A percentile compares a stretch with the other conserved stretches of the same genome.
phyloP scores from a whole-genome alignment of 768 basidiomycete species.

The Filobasidium floriforme region DNA sequence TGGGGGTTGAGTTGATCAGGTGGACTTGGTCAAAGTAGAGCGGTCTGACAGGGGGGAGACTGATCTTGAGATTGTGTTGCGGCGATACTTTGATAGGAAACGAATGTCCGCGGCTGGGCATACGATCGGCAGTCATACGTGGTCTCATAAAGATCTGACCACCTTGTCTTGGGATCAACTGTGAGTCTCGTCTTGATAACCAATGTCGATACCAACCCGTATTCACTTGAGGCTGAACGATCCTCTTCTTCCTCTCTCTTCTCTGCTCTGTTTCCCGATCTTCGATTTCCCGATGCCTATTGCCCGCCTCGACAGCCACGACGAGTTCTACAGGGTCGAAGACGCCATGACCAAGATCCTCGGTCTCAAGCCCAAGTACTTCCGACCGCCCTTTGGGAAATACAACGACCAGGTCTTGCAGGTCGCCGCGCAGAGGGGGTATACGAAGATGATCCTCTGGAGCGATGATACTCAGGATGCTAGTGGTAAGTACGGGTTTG shows the following conservation, averaged over 20 bases:
- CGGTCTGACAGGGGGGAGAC: no score
- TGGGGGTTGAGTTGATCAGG: constrained; percentile 18
- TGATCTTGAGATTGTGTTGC: constrained; percentile 4
- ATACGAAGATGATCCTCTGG: constrained; percentile 42
- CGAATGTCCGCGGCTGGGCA: constrained; percentile 25
- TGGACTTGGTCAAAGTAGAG: constrained; percentile 20
- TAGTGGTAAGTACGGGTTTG: neutral
- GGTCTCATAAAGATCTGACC: constrained; percentile 41
- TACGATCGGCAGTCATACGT: constrained; percentile 43
- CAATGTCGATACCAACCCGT: no score
- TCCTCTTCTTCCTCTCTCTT: neutral
- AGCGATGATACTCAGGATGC: constrained; percentile 34
- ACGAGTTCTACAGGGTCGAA: constrained; percentile 27
- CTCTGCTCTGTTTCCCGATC: no score
- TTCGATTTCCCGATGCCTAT: no score
- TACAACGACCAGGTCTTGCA: constrained; percentile 40
- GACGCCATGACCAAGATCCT: constrained; percentile 42
- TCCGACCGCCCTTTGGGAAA: constrained; percentile 42
- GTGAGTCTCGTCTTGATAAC: neutral
- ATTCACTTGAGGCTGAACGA: no score
- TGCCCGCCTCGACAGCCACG: constrained; percentile 8
- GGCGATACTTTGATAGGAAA: no score
- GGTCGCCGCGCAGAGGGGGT: constrained; percentile 37
- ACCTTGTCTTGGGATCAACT: constrained; percentile 23
- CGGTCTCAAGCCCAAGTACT: constrained; percentile 32